Percentiles rank a stretch among this genome's conserved stretches.
phyloP scores from a whole-genome alignment of 1,139 yeast genomes.

The Kazachstania sp. region DNA sequence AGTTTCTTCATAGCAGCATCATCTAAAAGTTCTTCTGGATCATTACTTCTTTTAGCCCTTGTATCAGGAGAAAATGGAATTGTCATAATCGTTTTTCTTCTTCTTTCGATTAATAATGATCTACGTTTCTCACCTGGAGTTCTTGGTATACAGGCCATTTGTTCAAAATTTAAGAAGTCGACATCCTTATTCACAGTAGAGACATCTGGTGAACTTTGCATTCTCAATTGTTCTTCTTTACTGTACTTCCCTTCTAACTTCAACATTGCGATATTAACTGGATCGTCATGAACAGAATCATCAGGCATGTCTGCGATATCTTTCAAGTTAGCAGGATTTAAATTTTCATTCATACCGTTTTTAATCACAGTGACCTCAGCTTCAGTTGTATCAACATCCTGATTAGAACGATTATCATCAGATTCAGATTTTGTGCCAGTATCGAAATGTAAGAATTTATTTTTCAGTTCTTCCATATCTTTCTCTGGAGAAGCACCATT shows the following conservation, averaged over 20 bases:
- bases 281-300: constrained; percentile 58
- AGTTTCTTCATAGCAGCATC: constrained; percentile 15
- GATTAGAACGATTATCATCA: not conserved
- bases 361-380: not conserved
- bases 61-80: constrained; percentile 20
- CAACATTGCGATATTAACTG: constrained; percentile 63
- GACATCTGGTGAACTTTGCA: constrained; percentile 11
- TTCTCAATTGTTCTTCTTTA: constrained; percentile 5
- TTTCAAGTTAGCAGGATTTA: constrained; percentile 39
- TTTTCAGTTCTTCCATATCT: constrained; percentile 25
- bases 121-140: constrained; percentile 23
- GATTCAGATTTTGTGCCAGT: not conserved
- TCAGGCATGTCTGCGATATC: constrained; percentile 78
- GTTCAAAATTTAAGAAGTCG: constrained; percentile 26
- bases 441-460: constrained; percentile 19
- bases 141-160: constrained; percentile 11
- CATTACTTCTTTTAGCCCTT: not conserved
- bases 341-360: not conserved
- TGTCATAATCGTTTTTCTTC: constrained; percentile 33
- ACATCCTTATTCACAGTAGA: constrained; percentile 28
- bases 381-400: not conserved
- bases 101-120: constrained; percentile 32
- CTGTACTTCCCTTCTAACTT: constrained; percentile 63
- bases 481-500: constrained; percentile 29
- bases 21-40: not conserved